Evolutionary conservation across 148 eudicot species (phyloP), one percentile per base, ranked within the genome.

Genomic region (Mesembryanthemum crystallinum): DNA sequence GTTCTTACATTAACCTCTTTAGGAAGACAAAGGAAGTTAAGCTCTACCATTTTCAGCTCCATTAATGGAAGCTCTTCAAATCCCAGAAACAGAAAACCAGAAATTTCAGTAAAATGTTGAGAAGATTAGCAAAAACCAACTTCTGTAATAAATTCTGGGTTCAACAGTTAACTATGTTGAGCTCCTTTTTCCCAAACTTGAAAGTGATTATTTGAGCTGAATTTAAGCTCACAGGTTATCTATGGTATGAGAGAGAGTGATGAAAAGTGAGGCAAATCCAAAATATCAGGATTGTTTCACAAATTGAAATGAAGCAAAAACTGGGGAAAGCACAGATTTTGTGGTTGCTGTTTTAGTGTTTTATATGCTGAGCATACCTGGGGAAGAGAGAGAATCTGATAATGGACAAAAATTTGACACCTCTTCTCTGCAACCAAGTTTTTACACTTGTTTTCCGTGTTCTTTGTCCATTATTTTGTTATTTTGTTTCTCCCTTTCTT

Each of bases 11-110:
- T 75, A 80, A 68, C 39, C 1, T 69, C 33, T n/a, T 75, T 70
- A 35, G 78, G 28, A 29, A 69, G 43, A 35, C 55, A 28, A 1
- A 33, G 67, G 15, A 75, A 39, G 9, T 42, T 80, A 51, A 65
- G 52, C 69, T 80, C 76, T 37, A 80, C 13, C 75, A 80, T 49
- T 14, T 30, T 74, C 11, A 75, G 51, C 74, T 79, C 82, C 82
- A 80, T 80, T 64, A 54, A 33, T 29, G 60, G n/a, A 32, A n/a
- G 35, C 63, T 5, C 25, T 62, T 45, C 30, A 76, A 54, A 39
- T n/a, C 79, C 33, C 65, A 59, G 27, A 28, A 60, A 58, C 23
- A 60, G 42, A 65, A n/a, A 18, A 4, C 1, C 14, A 17, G 6
- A n/a, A n/a, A 43, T 0, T 12, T 13, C 32, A 45, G 18, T 1